These are phyloP conservation scores for Fraxinus paxiana DNA, from an alignment of 305 asterid genomes.

Conservation along the genomic window DNA sequence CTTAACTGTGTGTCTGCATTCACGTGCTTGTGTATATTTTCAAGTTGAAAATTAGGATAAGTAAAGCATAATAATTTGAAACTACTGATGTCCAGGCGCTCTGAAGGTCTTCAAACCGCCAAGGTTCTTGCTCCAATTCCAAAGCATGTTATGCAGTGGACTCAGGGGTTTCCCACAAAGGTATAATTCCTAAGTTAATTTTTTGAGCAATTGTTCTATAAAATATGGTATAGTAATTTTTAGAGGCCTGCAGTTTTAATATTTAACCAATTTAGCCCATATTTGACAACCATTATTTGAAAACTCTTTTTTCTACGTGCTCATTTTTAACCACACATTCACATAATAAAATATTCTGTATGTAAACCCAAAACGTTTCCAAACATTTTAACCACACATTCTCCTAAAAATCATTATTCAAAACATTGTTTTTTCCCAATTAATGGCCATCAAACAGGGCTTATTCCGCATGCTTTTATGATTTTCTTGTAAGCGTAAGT, in stretches of 20 bases:
- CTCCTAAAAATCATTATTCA: background rate
- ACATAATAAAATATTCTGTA: too few species aligned
- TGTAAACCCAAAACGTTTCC: background rate
- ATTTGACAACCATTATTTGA: background rate
- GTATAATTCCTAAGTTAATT: slow-evolving; percentile 30
- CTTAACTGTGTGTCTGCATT: background rate
- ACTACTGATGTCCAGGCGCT: slow-evolving; percentile 54
- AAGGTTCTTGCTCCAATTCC: slow-evolving; percentile 90
- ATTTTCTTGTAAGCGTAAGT: slow-evolving; percentile 1
- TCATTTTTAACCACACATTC: background rate
- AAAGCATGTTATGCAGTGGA: slow-evolving; percentile 79
- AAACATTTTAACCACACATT: background rate
- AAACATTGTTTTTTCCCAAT: background rate
- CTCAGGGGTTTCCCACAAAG: slow-evolving; percentile 91
- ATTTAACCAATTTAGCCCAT: background rate
- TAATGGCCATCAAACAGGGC: background rate
- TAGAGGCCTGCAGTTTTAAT: background rate
- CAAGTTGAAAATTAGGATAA: slow-evolving; percentile 4
- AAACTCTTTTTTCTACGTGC: background rate
- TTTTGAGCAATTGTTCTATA: background rate
- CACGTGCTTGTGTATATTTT: background rate
- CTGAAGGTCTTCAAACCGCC: slow-evolving; percentile 74
- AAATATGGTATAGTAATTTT: slow-evolving; percentile 1
- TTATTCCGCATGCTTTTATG: background rate
- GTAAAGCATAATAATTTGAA: slow-evolving; percentile 9